Percentiles rank a stretch among this genome's conserved stretches.
Evolutionary conservation across 2,329 filamentous ascomycete genomes (phyloP).

Genomic region (Pestalotiopsis sp.): DNA sequence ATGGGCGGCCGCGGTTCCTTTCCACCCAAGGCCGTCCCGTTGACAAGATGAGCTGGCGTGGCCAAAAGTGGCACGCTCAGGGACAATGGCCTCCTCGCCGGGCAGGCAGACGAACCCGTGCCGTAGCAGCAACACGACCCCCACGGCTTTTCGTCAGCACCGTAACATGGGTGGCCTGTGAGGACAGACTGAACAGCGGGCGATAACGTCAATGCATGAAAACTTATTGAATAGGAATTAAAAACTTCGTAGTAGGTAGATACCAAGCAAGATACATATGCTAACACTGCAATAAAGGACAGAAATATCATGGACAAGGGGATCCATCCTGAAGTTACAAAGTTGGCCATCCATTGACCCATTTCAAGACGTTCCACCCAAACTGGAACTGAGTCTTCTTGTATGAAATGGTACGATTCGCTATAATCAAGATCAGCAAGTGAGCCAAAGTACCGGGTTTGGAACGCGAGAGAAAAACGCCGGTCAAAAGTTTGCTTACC

Average conservation of each 20-base stretch:
- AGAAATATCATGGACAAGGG: no score
- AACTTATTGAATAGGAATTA: no score
- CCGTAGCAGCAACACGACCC: not conserved
- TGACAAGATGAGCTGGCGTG: slow-evolving; percentile 23
- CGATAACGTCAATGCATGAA: not conserved
- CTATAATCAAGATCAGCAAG: not conserved
- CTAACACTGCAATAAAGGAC: no score
- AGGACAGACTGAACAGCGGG: not conserved
- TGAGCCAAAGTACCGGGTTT: not conserved
- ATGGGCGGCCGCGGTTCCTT: slow-evolving; percentile 14
- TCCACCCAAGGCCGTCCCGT: slow-evolving; percentile 18
- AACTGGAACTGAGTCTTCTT: not conserved
- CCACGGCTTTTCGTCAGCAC: not conserved
- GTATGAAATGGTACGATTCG: slow-evolving; percentile 1
- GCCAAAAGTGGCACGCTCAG: slow-evolving; percentile 9
- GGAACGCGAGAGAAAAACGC: not conserved
- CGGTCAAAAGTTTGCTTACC: not conserved
- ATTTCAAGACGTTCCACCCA: not conserved
- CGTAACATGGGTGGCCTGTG: not conserved
- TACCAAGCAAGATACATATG: no score
- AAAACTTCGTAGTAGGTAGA: no score
- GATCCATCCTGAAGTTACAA: not conserved
- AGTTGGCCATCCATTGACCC: slow-evolving; percentile 5
- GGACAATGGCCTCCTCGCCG: not conserved
- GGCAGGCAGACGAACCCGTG: not conserved